Base-by-base conservation (phyloP, 495 filamentous ascomycete genomes). In the Penicillium ucsense region DNA sequence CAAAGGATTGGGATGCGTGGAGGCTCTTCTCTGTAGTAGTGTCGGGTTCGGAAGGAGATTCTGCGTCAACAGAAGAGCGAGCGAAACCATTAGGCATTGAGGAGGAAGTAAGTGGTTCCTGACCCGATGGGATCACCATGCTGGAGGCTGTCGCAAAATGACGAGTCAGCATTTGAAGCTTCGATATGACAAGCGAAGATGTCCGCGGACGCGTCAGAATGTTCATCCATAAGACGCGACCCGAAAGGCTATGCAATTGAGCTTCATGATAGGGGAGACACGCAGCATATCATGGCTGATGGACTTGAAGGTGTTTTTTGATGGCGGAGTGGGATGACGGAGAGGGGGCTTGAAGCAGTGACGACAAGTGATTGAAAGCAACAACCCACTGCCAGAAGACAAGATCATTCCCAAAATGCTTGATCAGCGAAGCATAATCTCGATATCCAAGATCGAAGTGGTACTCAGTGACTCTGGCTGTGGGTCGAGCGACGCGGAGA, bases 81-180 rank as follows among this genome's bases (percentile, higher is more conserved):
- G 61, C 46, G 56, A 75, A 73, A 36, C 74, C 77, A 61, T 81
- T 82, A 8, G 69, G 48, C 55, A 68, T 57, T 42, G 59, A 60
- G 38, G 67, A 61, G 48, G 65, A 57, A 48, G 67, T 57, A 55
- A 62, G 59, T 53, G 61, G 59, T 63, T 70, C 64, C 57, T 64
- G 64, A 56, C 61, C 59, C 61, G 71, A 67, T 67, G 71, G 71
- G 71, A 71, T 71, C 71, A 73, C 69, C 71, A 72, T 72, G 71
- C 71, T 71, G 68, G 64, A 66, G 61, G 68, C 69, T 74, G 58
- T 62, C 55, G 54, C 43, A 51, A 10, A 59, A 53, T 60, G 54
- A 57, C 60, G 57, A 61, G 63, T 74, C 57, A 74, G 71, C 71
- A 71, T 74, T 20, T 74, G 71, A 60, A 62, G 61, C 63, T 64